Evolutionary conservation across 441 rosid genomes (phyloP).

Genomic region (Rhodomyrtus psidioides): DNA sequence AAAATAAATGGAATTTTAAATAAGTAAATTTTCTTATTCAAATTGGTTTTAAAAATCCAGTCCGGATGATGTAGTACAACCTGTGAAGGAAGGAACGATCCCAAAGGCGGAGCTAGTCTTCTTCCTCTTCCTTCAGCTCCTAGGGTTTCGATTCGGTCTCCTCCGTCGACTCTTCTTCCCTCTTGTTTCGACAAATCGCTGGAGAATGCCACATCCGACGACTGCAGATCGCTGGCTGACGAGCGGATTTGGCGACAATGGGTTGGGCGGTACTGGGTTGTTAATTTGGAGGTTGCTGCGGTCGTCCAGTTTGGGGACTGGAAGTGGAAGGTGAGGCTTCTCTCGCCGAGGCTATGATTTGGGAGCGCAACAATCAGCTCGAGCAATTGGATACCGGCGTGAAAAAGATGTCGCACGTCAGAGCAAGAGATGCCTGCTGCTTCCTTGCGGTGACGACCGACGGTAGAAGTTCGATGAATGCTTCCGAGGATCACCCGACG

Average conservation of each 20-base stretch:
- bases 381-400: background rate
- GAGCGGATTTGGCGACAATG: background rate
- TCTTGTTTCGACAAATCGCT: background rate
- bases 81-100: background rate
- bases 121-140: background rate
- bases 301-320: background rate
- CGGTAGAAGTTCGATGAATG: background rate
- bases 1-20: background rate
- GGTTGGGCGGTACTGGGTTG: background rate
- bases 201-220: background rate
- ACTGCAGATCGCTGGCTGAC: background rate
- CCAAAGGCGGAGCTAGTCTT: background rate
- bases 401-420: background rate
- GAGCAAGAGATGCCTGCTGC: background rate
- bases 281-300: background rate
- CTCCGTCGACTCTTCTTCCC: background rate
- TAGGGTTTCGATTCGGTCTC: background rate
- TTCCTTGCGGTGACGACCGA: constrained; percentile 5
- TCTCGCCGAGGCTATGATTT: background rate
- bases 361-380: background rate
- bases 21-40: background rate
- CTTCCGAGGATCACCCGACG: background rate
- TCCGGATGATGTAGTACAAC: background rate
- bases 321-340: background rate
- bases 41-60: background rate